Evolutionary conservation across 176 grass and related monocot genomes (phyloP).

Genomic region (Oryza officinalis): DNA sequence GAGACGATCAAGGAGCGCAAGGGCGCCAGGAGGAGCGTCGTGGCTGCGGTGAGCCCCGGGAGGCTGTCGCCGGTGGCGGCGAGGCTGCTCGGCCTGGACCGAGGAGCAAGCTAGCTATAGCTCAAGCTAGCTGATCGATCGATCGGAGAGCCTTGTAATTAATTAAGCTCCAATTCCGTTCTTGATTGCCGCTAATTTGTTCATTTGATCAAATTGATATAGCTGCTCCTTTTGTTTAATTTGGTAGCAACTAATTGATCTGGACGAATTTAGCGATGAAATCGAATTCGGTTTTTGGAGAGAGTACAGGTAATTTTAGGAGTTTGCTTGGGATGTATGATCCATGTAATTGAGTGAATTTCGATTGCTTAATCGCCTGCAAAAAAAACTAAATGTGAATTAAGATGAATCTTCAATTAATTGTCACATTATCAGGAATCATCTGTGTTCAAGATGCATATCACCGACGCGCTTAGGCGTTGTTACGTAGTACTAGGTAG

Average conservation of each 20-base stretch:
- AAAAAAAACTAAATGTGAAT: not conserved
- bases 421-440: not conserved
- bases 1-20: slow-evolving; percentile 78
- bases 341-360: not conserved
- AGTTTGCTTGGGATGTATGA: not conserved
- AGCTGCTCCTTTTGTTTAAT: not conserved
- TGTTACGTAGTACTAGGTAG: too few relatives aligned
- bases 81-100: slow-evolving; percentile 46
- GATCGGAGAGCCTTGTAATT: not conserved
- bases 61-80: slow-evolving; percentile 61
- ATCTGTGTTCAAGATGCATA: not conserved
- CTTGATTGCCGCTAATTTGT: not conserved
- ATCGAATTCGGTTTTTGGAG: not conserved
- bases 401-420: not conserved
- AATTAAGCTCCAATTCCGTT: not conserved
- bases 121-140: slow-evolving; percentile 26
- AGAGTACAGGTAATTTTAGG: not conserved
- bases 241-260: not conserved
- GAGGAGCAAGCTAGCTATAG: slow-evolving; percentile 25
- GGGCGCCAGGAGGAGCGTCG: slow-evolving; percentile 4
- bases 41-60: slow-evolving; percentile 22
- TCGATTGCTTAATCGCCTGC: not conserved
- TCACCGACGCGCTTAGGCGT: too few relatives aligned
- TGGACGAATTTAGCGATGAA: not conserved
- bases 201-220: not conserved